These are phyloP conservation scores for Cytospora paraplurivora DNA, from an alignment of 2,329 filamentous ascomycete genomes.

Conservation along the genomic window DNA sequence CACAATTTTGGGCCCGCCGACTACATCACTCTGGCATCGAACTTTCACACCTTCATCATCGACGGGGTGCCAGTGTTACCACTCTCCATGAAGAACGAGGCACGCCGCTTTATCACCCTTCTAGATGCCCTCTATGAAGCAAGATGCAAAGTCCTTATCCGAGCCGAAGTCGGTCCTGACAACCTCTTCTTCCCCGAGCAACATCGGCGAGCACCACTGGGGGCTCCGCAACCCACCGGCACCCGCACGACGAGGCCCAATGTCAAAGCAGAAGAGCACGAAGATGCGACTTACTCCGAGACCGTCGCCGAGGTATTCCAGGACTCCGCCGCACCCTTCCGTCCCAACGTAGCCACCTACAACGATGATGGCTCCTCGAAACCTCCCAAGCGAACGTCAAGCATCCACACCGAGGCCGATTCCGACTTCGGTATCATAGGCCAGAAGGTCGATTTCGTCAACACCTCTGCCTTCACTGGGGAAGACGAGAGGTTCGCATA, in stretches of 20 bases:
- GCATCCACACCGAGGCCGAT: slow-evolving; percentile 60
- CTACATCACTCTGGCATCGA: slow-evolving; percentile 79
- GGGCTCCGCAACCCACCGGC: slow-evolving; percentile 1
- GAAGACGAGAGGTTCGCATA: slow-evolving; percentile 84
- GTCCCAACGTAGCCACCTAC: slow-evolving; percentile 75
- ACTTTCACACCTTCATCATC: slow-evolving; percentile 76
- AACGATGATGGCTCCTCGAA: slow-evolving; percentile 36
- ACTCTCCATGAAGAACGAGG: slow-evolving; percentile 75
- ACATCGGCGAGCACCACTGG: slow-evolving; percentile 33
- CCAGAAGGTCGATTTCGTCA: slow-evolving; percentile 63
- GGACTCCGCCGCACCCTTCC: slow-evolving; percentile 74
- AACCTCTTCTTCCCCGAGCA: slow-evolving; percentile 74
- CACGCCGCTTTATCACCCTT: slow-evolving; percentile 76
- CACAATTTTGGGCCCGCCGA: slow-evolving; percentile 74
- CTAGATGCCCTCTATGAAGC: slow-evolving; percentile 81
- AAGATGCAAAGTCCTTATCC: slow-evolving; percentile 73
- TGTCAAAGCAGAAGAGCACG: slow-evolving; percentile 26
- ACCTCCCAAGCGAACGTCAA: slow-evolving; percentile 38
- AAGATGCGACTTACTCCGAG: slow-evolving; percentile 64
- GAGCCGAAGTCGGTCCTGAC: slow-evolving; percentile 69
- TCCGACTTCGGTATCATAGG: slow-evolving; percentile 52
- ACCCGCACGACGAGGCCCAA: slow-evolving; percentile 44
- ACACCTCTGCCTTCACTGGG: slow-evolving; percentile 68
- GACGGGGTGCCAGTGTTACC: slow-evolving; percentile 70
- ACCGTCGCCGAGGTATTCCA: slow-evolving; percentile 76